These are phyloP conservation scores for Trichophaea hybrida DNA, from an alignment of 2,329 filamentous ascomycete genomes.

Conservation along the genomic window DNA sequence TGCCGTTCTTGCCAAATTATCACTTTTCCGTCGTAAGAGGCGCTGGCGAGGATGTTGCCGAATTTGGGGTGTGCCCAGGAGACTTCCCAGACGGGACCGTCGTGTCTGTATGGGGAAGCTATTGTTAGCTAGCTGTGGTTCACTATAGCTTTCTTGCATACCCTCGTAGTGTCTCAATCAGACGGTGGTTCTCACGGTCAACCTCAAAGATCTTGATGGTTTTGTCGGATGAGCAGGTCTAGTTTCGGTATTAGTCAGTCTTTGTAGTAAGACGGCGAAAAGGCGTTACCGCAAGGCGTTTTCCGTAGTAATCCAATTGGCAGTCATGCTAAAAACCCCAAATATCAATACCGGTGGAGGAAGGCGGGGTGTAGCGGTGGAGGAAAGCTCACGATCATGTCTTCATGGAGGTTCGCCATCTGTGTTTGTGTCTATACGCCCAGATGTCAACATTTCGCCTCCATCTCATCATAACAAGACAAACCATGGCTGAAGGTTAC, in stretches of 20 bases:
- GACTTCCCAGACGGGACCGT: slow-evolving; percentile 95
- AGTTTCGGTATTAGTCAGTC: background rate
- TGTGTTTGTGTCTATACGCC: slow-evolving; percentile 13
- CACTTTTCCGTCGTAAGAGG: slow-evolving; percentile 93
- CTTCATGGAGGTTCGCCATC: slow-evolving; percentile 52
- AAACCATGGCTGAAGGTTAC: background rate
- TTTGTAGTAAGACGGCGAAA: background rate
- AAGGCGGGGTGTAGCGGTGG: background rate
- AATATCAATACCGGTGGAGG: slow-evolving; percentile 10
- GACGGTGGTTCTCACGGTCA: slow-evolving; percentile 76
- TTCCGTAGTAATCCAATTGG: slow-evolving; percentile 94
- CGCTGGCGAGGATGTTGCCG: slow-evolving; percentile 90
- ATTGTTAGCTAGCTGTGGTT: slow-evolving; percentile 18
- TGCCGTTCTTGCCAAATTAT: slow-evolving; percentile 90
- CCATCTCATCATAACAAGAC: background rate
- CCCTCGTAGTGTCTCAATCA: slow-evolving; percentile 91
- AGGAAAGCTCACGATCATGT: slow-evolving; percentile 80
- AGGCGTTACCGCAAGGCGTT: slow-evolving; percentile 52
- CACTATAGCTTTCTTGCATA: slow-evolving; percentile 31
- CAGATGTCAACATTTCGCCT: background rate
- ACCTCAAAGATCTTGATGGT: slow-evolving; percentile 99
- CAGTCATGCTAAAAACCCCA: slow-evolving; percentile 64
- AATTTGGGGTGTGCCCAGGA: slow-evolving; percentile 98
- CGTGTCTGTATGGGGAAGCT: slow-evolving; percentile 47
- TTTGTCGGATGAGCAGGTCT: slow-evolving; percentile 89